phyloP scores from a whole-genome alignment of 129 eudicot genomes.

The sunflower (Helianthus annuus) region HanXRQr2.0-SUNRISE NC_035443.2:5875553-5876052 shows the following conservation, averaged over 20 bases:
- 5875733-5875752: background rate
- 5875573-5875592: background rate
- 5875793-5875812: slow-evolving; percentile 20
- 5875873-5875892: background rate
- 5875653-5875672: slow-evolving; percentile 30
- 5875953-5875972: too few species aligned
- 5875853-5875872: background rate
- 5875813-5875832: background rate
- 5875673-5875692: slow-evolving; percentile 27
- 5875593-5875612: slow-evolving; percentile 24
- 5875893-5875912: slow-evolving; percentile 4
- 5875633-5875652: slow-evolving; percentile 24
- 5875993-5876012: too few species aligned
- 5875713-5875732: background rate
- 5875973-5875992: too few species aligned
- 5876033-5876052: too few species aligned
- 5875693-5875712: background rate
- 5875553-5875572: too few species aligned
- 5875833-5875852: background rate
- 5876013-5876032: too few species aligned
- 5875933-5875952: background rate
- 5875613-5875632: slow-evolving; percentile 36
- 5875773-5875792: slow-evolving; percentile 24
- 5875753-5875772: background rate
- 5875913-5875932: background rate